Base-by-base conservation (phyloP, 108 stramenopile species). In the Discostella pseudostelligera region DNA sequence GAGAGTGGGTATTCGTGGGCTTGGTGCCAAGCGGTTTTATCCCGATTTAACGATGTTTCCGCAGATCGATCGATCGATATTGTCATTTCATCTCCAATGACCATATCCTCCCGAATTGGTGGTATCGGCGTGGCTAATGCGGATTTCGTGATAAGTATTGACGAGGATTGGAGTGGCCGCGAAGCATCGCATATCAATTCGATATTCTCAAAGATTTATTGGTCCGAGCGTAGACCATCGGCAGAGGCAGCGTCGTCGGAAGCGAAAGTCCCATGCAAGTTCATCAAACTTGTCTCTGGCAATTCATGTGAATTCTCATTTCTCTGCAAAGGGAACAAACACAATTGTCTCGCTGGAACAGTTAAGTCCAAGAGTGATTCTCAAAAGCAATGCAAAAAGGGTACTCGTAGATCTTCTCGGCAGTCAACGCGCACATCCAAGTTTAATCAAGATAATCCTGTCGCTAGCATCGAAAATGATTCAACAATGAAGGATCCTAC, bases 121-220 rank as follows among this genome's bases (percentile, higher is more conserved):
- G 91, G 94, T 8, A 47, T 92, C 20, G 74, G 85, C 14, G 70
- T 84, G 24, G 76, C 79, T 26, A 67, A 56, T 24, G 84, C 89
- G n/a, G 76, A 88, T 59, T 48, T 80, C 22, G 78, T 95, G 3
- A 81, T 95, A 3, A 75, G 63, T 16, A 39, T 95, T n/a, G 94
- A 95, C 49, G 86, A 88, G 39, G 94, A 95, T 72, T 92, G 91
- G 94, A 87, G 86, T 56, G 88, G 94, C 25, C 59, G 87, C 28
- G 81, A 72, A 22, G 76, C 70, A 28, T 32, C 71, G 7, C 62
- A 80, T 29, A 45, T 86, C 26, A 45, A 65, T 4, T 66, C 80
- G 5, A 56, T 88, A 14, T 16, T 84, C 43, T 48, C 43, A 56
- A 67, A 65, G 67, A 70, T 69, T 55, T 46, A 28, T 21, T 53